These are phyloP conservation scores for Aspergillus tamarii DNA, from an alignment of 2,329 filamentous ascomycete genomes.

Conservation along the genomic window DNA sequence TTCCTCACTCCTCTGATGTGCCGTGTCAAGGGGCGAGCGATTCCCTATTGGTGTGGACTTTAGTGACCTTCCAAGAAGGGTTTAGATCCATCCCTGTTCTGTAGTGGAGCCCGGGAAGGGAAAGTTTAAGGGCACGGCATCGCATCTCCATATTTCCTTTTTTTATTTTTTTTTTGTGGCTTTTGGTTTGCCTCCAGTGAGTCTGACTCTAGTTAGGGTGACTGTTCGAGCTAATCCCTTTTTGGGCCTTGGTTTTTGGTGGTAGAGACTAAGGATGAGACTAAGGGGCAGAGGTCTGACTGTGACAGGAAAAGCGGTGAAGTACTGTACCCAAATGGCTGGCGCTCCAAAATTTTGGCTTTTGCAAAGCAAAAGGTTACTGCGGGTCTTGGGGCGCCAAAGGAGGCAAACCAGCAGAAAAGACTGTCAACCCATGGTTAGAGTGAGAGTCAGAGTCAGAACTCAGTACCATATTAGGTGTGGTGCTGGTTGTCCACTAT, in stretches of 20 bases:
- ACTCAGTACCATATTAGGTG: slow-evolving; percentile 6
- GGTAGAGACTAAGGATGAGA: not conserved
- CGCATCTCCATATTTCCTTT: not conserved
- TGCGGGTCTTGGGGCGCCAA: slow-evolving; percentile 11
- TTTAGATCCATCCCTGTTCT: slow-evolving; percentile 13
- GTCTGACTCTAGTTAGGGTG: not conserved
- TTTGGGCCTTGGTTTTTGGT: not conserved
- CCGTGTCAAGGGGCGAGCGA: slow-evolving; percentile 21
- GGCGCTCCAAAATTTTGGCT: slow-evolving; percentile 1
- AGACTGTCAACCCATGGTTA: not conserved
- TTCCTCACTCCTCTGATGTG: slow-evolving; percentile 23
- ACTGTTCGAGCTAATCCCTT: not conserved
- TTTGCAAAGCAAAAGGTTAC: not conserved
- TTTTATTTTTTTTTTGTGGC: not conserved
- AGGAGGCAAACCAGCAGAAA: not conserved
- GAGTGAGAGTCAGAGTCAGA: not conserved
- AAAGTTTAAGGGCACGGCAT: slow-evolving; percentile 14
- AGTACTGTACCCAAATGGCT: slow-evolving; percentile 8
- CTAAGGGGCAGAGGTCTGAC: not conserved
- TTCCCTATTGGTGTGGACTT: slow-evolving; percentile 17
- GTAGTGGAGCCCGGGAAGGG: slow-evolving; percentile 5
- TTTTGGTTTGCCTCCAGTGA: not conserved
- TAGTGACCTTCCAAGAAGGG: slow-evolving; percentile 24
- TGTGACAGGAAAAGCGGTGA: slow-evolving; percentile 28
- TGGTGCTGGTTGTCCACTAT: not conserved